A percentile compares a stretch with the other conserved stretches of the same genome.
Conservation (phyloP, 352 stramenopile genomes). For the Phytopythium aichiense region DNA sequence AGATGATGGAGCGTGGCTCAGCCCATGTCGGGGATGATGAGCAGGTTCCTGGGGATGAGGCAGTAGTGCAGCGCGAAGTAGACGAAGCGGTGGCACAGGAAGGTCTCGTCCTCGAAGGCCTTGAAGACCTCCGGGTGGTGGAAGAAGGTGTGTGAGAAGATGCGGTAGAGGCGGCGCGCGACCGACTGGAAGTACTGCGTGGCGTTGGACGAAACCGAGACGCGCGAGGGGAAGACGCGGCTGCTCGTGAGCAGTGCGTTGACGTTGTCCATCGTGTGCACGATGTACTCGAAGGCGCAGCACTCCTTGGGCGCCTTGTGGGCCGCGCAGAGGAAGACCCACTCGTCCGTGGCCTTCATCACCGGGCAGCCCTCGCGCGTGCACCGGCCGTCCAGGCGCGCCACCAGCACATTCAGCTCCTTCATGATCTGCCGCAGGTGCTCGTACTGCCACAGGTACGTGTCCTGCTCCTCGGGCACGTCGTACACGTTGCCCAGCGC, state of each 20-base stretch:
- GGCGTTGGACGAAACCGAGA: slow-evolving; percentile 72
- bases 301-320: slow-evolving; percentile 80
- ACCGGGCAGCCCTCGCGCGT: slow-evolving; percentile 66
- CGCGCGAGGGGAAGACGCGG: slow-evolving; percentile 74
- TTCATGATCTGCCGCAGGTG: slow-evolving; percentile 83
- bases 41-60: slow-evolving; percentile 77
- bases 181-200: slow-evolving; percentile 88
- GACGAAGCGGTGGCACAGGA: slow-evolving; percentile 82
- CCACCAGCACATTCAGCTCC: slow-evolving; percentile 76
- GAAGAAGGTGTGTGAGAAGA: slow-evolving; percentile 86
- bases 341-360: slow-evolving; percentile 86
- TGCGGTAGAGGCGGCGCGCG: slow-evolving; percentile 70
- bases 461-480: slow-evolving; percentile 73
- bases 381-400: slow-evolving; percentile 54
- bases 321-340: slow-evolving; percentile 81
- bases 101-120: slow-evolving; percentile 68
- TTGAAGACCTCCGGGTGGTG: slow-evolving; percentile 74
- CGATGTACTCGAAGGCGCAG: slow-evolving; percentile 84
- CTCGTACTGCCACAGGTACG: slow-evolving; percentile 85
- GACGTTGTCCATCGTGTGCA: slow-evolving; percentile 86
- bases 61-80: slow-evolving; percentile 76
- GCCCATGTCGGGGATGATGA: slow-evolving; percentile 79
- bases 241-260: slow-evolving; percentile 80
- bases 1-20: slow-evolving; percentile 4
- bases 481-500: slow-evolving; percentile 63